A percentile compares a stretch with the other conserved stretches of the same genome.
phyloP scores from a whole-genome alignment of 495 filamentous ascomycete genomes.

The Talaromyces wortmannii region DNA sequence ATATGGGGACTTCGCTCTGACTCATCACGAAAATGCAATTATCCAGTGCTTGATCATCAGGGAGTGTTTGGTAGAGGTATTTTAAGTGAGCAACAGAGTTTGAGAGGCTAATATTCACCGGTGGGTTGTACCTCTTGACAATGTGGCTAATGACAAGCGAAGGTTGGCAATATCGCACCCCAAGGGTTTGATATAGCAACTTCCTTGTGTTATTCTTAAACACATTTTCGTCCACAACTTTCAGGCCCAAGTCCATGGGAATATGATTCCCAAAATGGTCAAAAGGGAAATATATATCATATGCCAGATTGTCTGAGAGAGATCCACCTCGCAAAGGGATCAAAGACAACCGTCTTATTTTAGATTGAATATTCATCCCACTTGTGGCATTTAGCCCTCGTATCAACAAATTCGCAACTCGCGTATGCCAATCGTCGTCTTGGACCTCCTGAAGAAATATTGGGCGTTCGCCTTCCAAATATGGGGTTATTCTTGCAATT shows the following conservation, averaged over 20 bases:
- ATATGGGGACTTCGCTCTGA: not conserved
- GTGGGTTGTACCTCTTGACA: not conserved
- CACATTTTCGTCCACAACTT: not conserved
- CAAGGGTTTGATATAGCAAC: not conserved
- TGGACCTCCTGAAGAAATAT: not conserved
- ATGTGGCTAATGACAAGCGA: not conserved
- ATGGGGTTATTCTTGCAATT: not conserved
- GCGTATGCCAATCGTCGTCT: not conserved
- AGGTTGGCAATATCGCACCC: not conserved
- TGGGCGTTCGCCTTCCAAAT: not conserved
- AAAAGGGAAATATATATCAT: not conserved
- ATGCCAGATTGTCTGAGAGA: not conserved
- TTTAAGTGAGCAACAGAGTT: not conserved
- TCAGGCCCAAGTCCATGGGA: not conserved
- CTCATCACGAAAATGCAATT: not conserved
- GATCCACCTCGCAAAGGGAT: not conserved
- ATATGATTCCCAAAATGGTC: not conserved
- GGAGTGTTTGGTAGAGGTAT: not conserved
- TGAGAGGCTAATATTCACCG: constrained; percentile 2
- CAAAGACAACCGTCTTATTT: not conserved
- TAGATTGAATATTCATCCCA: not conserved
- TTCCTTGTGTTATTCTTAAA: not conserved
- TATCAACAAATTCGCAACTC: not conserved
- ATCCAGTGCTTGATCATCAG: not conserved
- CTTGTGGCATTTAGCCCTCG: not conserved